Base-by-base conservation (phyloP, 345 rosid genomes). In the Erucastrum elatum region DNA sequence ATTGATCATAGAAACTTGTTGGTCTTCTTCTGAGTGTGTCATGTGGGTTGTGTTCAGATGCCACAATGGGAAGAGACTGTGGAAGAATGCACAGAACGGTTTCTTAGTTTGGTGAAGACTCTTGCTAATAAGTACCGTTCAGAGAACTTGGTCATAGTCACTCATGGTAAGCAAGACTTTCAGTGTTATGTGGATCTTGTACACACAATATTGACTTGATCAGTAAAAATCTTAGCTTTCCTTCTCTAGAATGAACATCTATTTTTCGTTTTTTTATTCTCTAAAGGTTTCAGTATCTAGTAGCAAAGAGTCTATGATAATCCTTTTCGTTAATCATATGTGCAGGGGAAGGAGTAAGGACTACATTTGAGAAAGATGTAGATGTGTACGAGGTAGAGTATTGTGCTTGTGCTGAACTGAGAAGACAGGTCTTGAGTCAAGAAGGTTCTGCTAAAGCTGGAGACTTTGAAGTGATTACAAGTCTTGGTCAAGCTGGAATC, bases 341-440 rank as follows among this genome's bases (percentile, higher is more conserved):
- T 78, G 78, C 86, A 94, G 97, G 96, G 70, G 97, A 94, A 86
- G 97, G 90, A 69, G 97, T 90, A 21, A 92, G 94, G 33, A 86
- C 87, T 70, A 85, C 96, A 1, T 89, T 91, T 49, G 85, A 80
- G 77, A 80, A 84, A 76, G 87, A 76, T 3, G 66, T 61, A 1
- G 79, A 70, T 6, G 97, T 92, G 3, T 70, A 77, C 39, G 89
- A 85, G 11, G 95, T 88, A 44, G 90, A 86, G 4, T 94, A 88
- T 31, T 94, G 98, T 85, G 97, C 87, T 30, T 90, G 85, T 83
- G 79, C 86, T 0, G 84, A 84, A n/a, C 75, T 94, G 8, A 85
- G 87, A 76, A 88, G 98, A 76, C 80, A 69, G 33, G 71, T 87
- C 17, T 72, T 16, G 1, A 31, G 29, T 30, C 16, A 82, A 69